Evolutionary conservation across 2,329 filamentous ascomycete species (phyloP).

Genomic region (Cladosporium velox): DNA sequence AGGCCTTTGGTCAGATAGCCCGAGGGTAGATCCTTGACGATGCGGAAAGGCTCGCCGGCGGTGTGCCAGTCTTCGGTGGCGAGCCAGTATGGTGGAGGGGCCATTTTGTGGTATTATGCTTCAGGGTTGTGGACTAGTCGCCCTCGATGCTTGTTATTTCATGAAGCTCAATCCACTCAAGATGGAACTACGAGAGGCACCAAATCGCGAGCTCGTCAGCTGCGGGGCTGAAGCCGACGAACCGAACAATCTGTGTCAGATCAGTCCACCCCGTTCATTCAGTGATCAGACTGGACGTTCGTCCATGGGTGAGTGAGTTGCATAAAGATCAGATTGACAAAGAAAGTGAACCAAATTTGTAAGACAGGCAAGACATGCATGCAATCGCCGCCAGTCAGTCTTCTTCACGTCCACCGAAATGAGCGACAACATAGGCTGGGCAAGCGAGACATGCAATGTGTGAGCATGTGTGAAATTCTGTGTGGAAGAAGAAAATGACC

Average conservation of each 20-base stretch:
- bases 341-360: background rate
- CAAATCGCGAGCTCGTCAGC: background rate
- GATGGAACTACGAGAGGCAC: too few species aligned
- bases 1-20: constrained; percentile 46
- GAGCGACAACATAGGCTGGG: background rate
- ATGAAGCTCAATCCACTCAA: too few species aligned
- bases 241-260: background rate
- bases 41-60: constrained; percentile 52
- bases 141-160: too few species aligned
- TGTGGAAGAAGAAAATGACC: background rate
- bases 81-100: constrained; percentile 2
- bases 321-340: background rate
- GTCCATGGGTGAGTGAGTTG: too few species aligned
- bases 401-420: background rate
- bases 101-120: background rate
- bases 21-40: constrained; percentile 38
- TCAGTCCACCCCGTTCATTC: background rate
- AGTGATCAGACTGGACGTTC: background rate
- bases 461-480: background rate
- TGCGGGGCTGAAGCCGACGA: background rate
- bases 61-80: constrained; percentile 42
- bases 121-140: too few species aligned
- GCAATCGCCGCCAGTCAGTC: background rate
- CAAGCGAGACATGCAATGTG: background rate
- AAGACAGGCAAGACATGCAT: background rate